phyloP scores from a whole-genome alignment of 768 basidiomycete genomes.

The Phylloporus sp. region DNA sequence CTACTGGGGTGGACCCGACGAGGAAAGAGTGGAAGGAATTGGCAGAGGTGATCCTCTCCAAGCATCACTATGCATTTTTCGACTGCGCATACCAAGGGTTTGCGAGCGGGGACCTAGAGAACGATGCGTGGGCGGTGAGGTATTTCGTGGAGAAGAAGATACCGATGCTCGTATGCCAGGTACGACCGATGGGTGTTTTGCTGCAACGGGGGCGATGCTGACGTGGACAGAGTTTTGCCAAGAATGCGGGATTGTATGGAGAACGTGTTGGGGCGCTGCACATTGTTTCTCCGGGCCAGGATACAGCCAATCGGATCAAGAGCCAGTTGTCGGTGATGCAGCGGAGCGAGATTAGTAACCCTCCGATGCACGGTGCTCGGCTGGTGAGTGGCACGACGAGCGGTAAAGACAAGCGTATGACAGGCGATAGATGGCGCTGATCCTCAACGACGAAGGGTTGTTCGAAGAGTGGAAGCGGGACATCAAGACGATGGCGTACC shows the following conservation, averaged over 20 bases:
- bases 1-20: slow-evolving; percentile 93
- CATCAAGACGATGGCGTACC: slow-evolving; percentile 72
- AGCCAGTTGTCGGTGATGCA: slow-evolving; percentile 90
- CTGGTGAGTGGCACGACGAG: slow-evolving; percentile 53
- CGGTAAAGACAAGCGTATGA: no score
- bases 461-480: slow-evolving; percentile 89
- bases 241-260: slow-evolving; percentile 93
- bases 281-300: slow-evolving; percentile 59
- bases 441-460: slow-evolving; percentile 68
- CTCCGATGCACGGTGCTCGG: slow-evolving; percentile 86
- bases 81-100: slow-evolving; percentile 98
- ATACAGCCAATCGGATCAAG: slow-evolving; percentile 67
- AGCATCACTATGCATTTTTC: slow-evolving; percentile 85
- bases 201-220: slow-evolving; percentile 1
- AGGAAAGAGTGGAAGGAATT: slow-evolving; percentile 79
- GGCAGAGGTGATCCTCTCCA: slow-evolving; percentile 63
- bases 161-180: slow-evolving; percentile 85
- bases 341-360: slow-evolving; percentile 93
- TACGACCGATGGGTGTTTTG: slow-evolving; percentile 23
- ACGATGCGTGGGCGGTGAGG: slow-evolving; percentile 88
- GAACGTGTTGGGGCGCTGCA: slow-evolving; percentile 95
- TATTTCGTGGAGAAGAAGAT: slow-evolving; percentile 75
- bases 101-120: slow-evolving; percentile 86
- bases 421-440: slow-evolving; percentile 80
- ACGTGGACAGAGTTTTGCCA: slow-evolving; percentile 80